Percentiles rank a stretch among this genome's conserved stretches.
Conservation (phyloP, 352 stramenopile genomes). For the Phytopythium vexans region DNA sequence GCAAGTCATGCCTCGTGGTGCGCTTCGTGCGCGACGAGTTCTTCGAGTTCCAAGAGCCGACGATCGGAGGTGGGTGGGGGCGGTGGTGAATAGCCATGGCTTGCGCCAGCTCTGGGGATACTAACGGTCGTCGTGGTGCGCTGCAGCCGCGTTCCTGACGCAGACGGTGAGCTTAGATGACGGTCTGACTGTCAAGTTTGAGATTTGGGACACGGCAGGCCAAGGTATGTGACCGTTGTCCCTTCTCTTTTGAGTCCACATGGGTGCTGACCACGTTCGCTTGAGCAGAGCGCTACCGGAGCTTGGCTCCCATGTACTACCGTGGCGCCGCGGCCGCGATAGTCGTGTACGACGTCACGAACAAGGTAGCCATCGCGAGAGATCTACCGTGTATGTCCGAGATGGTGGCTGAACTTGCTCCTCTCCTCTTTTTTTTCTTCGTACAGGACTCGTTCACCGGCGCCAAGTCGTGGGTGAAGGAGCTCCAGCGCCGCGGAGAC, state of each 20-base stretch:
- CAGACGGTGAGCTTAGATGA: constrained; percentile 98
- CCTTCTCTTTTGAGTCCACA: neutral
- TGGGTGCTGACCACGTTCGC: neutral
- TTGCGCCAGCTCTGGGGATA: neutral
- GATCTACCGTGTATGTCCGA: neutral
- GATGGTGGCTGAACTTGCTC: neutral
- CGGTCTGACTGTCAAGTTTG: constrained; percentile 98
- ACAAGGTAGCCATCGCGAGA: constrained; percentile 68
- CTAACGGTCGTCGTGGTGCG: neutral
- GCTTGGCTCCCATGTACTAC: constrained; percentile 98
- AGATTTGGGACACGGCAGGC: constrained; percentile 99
- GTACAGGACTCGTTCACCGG: constrained; percentile 94
- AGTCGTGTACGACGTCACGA: constrained; percentile 97
- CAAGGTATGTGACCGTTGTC: constrained; percentile 60
- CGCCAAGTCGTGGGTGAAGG: constrained; percentile 99
- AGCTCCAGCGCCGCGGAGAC: constrained; percentile 98
- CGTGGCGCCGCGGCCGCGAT: constrained; percentile 93
- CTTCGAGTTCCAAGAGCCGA: constrained; percentile 99
- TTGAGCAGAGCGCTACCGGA: constrained; percentile 92
- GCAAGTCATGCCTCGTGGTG: constrained; percentile 99
- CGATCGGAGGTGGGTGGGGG: constrained; percentile 84
- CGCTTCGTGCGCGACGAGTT: constrained; percentile 99
- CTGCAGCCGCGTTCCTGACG: constrained; percentile 95
- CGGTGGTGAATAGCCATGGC: constrained; percentile 3
- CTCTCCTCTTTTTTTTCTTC: constrained; percentile 6